Evolutionary conservation across 495 filamentous ascomycete genomes (phyloP).

Genomic region (Lophiotrema nucula): DNA sequence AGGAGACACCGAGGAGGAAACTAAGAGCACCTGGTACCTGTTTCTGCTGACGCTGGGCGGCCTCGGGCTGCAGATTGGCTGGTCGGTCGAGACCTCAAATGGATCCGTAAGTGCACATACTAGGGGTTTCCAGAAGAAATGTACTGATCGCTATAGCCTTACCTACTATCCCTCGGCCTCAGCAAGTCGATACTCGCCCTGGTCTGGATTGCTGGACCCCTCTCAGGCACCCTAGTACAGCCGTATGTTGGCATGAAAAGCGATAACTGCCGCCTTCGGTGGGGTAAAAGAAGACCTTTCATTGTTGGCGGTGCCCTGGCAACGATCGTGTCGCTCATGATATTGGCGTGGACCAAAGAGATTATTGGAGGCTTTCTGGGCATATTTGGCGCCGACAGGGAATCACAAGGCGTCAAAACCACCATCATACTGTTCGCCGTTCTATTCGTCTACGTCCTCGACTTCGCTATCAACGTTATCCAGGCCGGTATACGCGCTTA

Average conservation of each 20-base stretch:
- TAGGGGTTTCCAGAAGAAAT: too few species aligned
- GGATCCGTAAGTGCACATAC: conserved; percentile 64
- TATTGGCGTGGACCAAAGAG: conserved; percentile 79
- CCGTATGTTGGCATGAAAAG: conserved; percentile 91
- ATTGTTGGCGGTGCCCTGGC: conserved; percentile 74
- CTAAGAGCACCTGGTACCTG: conserved; percentile 79
- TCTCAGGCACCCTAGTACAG: conserved; percentile 84
- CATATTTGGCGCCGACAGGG: conserved; percentile 66
- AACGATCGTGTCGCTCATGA: conserved; percentile 70
- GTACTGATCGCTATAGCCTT: conserved; percentile 48
- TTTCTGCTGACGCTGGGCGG: conserved; percentile 79
- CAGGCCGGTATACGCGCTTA: conserved; percentile 87
- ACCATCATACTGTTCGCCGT: conserved; percentile 70
- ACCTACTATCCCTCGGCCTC: conserved; percentile 73
- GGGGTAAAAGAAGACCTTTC: conserved; percentile 86
- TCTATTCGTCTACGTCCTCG: conserved; percentile 78
- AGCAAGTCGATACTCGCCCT: conserved; percentile 91
- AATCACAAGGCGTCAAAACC: conserved; percentile 59
- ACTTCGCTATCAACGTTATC: conserved; percentile 92
- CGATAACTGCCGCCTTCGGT: conserved; percentile 75
- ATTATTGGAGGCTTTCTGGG: conserved; percentile 67
- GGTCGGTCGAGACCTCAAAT: conserved; percentile 87
- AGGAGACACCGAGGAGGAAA: conserved; percentile 51
- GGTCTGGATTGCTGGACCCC: conserved; percentile 89
- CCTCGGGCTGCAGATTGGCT: conserved; percentile 86